phyloP scores from a whole-genome alignment of 257 asterid genomes.

The Salvia hispanica region DNA sequence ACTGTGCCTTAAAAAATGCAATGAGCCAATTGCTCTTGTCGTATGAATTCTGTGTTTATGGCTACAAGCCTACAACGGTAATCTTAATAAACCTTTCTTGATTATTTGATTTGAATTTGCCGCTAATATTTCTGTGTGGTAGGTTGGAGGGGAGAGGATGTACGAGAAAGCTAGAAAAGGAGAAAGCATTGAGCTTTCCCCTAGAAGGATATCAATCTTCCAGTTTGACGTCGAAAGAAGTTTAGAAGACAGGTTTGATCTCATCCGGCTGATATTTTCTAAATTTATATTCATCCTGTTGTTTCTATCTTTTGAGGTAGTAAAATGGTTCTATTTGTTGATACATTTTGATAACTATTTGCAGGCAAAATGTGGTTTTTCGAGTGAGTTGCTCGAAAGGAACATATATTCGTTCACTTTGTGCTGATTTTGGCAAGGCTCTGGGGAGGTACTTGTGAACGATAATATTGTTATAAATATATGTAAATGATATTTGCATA shows the following conservation, averaged over 20 bases:
- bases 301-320: background rate
- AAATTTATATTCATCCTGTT: too few species aligned
- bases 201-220: constrained; percentile 78
- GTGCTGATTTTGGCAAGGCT: constrained; percentile 94
- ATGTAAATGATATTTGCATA: background rate
- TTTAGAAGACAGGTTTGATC: constrained; percentile 75
- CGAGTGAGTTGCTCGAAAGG: constrained; percentile 96
- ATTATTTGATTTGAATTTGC: background rate
- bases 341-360: background rate
- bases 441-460: constrained; percentile 62
- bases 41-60: background rate
- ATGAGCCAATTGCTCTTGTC: background rate
- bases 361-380: constrained; percentile 92
- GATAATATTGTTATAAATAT: background rate
- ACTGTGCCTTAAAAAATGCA: background rate
- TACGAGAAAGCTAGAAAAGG: constrained; percentile 98
- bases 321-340: background rate
- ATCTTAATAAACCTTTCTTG: too few species aligned
- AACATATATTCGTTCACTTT: constrained; percentile 89
- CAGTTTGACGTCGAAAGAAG: constrained; percentile 84
- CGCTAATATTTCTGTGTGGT: constrained; percentile 26
- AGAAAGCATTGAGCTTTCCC: constrained; percentile 90
- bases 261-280: background rate
- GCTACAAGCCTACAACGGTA: too few species aligned
- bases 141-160: constrained; percentile 99